A percentile compares a stretch with the other conserved stretches of the same genome.
Conservation (phyloP, 306 rosid genomes). For the Castanopsis chinensis region DNA sequence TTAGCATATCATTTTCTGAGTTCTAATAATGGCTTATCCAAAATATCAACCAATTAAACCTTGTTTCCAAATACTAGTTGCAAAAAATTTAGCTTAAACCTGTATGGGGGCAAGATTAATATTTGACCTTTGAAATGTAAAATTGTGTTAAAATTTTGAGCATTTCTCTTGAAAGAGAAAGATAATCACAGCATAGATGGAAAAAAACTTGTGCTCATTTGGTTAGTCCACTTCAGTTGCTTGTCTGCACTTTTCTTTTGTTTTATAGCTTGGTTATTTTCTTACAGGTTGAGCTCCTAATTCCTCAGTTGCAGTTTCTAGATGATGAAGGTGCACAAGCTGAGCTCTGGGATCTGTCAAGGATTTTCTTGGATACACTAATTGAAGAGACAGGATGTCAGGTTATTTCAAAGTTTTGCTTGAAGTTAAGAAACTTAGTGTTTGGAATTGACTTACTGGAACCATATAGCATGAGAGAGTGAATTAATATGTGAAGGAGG, state of each 20-base stretch:
- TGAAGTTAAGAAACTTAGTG: constrained; percentile 5
- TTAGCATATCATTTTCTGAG: not conserved
- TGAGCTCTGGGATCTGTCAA: constrained; percentile 93
- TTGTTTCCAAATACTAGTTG: not conserved
- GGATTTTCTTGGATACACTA: constrained; percentile 75
- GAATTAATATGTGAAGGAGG: not conserved
- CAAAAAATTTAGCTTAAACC: not conserved
- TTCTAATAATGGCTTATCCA: not conserved
- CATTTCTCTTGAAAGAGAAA: not conserved
- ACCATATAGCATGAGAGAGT: not conserved
- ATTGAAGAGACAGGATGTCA: constrained; percentile 57
- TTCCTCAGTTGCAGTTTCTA: constrained; percentile 92
- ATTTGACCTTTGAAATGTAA: not conserved
- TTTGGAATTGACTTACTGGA: not conserved
- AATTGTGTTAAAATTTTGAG: not conserved
- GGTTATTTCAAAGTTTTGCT: constrained; percentile 42
- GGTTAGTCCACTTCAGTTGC: constrained; percentile 2
- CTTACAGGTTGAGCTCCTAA: constrained; percentile 88
- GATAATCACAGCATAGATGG: not conserved
- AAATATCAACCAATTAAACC: not conserved
- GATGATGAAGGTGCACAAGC: constrained; percentile 98
- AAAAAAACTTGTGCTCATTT: not conserved
- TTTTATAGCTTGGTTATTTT: not conserved
- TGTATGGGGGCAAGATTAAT: not conserved
- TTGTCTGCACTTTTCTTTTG: not conserved